Evolutionary conservation across 208 protist species (phyloP).

Genomic region (Crithidia acanthocephali): DNA sequence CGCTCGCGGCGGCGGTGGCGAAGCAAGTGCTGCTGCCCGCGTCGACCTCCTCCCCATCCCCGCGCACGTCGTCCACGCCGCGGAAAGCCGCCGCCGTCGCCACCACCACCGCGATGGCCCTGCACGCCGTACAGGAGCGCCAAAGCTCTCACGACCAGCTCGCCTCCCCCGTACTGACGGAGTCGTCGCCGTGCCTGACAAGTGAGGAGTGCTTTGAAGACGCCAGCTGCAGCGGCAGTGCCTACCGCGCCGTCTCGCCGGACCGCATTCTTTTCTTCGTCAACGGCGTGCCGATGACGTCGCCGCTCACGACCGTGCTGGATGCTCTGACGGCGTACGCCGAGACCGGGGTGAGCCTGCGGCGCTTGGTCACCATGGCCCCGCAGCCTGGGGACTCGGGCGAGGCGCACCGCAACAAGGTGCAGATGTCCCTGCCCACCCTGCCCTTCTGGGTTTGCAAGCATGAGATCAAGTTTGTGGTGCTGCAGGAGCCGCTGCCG

Average conservation of each 20-base stretch:
- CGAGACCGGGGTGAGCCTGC: conserved; percentile 31
- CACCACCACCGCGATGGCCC: not conserved
- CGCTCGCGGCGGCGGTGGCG: conserved; percentile 27
- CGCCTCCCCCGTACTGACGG: not conserved
- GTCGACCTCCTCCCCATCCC: not conserved
- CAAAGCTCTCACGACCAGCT: not conserved
- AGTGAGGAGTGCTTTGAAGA: conserved; percentile 22
- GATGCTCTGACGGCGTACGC: conserved; percentile 40
- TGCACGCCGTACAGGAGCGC: conserved; percentile 18
- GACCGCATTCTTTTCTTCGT: conserved; percentile 51
- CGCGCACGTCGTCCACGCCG: not conserved
- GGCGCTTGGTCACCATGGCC: conserved; percentile 24
- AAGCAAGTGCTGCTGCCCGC: conserved; percentile 20
- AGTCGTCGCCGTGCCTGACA: conserved; percentile 1
- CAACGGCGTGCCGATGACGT: conserved; percentile 40
- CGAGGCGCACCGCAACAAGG: conserved; percentile 18
- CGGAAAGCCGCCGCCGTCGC: not conserved
- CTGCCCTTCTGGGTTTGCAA: conserved; percentile 50
- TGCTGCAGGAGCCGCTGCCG: conserved; percentile 50
- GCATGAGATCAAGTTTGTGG: conserved; percentile 53
- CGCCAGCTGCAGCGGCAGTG: not conserved
- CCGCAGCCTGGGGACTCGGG: conserved; percentile 16
- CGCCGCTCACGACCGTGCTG: conserved; percentile 45
- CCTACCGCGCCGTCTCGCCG: conserved; percentile 8
- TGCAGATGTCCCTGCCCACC: conserved; percentile 24